phyloP scores from a whole-genome alignment of 495 filamentous ascomycete genomes.

The Penicillium cosmopolitanum region DNA sequence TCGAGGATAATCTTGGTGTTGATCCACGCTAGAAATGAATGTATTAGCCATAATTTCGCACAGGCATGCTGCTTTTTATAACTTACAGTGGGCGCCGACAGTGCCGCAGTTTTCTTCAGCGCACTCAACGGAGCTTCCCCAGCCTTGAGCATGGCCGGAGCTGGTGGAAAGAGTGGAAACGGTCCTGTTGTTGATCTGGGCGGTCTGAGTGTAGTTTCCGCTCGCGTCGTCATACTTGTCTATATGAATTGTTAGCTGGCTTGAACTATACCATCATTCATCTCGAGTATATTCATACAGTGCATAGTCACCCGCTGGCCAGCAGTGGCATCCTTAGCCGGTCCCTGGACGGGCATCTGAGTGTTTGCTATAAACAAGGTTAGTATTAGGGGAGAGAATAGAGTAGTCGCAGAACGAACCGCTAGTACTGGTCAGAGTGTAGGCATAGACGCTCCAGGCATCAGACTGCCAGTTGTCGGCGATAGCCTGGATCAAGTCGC shows the following conservation, averaged over 20 bases:
- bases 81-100: slow-evolving; percentile 40
- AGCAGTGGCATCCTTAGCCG: slow-evolving; percentile 20
- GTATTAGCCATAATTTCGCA: slow-evolving; percentile 6
- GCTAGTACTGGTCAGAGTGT: slow-evolving; percentile 28
- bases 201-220: slow-evolving; percentile 44
- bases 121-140: slow-evolving; percentile 48
- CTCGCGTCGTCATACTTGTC: slow-evolving; percentile 44
- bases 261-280: background rate
- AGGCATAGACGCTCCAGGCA: slow-evolving; percentile 36
- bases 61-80: background rate
- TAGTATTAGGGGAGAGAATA: background rate
- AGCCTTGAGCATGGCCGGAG: slow-evolving; percentile 36
- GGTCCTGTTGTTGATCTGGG: slow-evolving; percentile 36
- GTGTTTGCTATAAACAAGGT: slow-evolving; percentile 23
- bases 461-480: slow-evolving; percentile 31
- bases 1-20: slow-evolving; percentile 42
- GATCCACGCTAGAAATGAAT: slow-evolving; percentile 30
- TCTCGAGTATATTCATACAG: slow-evolving; percentile 24
- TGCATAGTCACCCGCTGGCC: slow-evolving; percentile 36
- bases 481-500: slow-evolving; percentile 43
- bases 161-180: slow-evolving; percentile 46
- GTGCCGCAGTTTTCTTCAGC: slow-evolving; percentile 42
- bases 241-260: background rate
- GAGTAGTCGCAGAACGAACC: slow-evolving; percentile 25
- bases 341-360: slow-evolving; percentile 36